phyloP scores from a whole-genome alignment of 495 filamentous ascomycete species.

The Neurospora sp. region DNA sequence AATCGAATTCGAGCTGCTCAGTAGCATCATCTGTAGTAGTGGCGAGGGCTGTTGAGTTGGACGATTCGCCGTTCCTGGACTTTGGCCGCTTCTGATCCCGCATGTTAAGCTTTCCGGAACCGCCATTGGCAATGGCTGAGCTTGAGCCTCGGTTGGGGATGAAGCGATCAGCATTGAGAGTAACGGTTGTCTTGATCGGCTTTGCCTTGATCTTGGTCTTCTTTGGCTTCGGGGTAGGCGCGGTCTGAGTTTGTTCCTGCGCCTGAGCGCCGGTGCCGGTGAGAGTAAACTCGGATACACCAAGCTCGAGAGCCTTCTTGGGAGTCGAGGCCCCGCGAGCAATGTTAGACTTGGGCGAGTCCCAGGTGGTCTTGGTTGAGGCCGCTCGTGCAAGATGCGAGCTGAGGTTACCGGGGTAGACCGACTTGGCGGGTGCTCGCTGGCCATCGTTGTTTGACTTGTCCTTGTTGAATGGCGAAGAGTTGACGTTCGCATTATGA shows the following conservation, averaged over 20 bases:
- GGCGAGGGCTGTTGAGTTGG: conserved; percentile 51
- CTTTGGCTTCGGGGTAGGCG: conserved; percentile 54
- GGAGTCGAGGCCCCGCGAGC: conserved; percentile 56
- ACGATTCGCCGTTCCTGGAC: conserved; percentile 55
- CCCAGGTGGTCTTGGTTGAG: conserved; percentile 50
- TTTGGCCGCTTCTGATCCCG: conserved; percentile 58
- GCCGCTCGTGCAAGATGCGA: conserved; percentile 63
- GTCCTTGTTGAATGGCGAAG: conserved; percentile 74
- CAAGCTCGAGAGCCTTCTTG: conserved; percentile 75
- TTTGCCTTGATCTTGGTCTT: conserved; percentile 53
- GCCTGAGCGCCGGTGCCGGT: conserved; percentile 58
- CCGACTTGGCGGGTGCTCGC: conserved; percentile 49
- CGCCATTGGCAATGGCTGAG: conserved; percentile 73
- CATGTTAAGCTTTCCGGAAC: conserved; percentile 66
- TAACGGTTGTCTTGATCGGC: conserved; percentile 68
- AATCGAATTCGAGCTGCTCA: conserved; percentile 19
- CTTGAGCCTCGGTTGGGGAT: conserved; percentile 87
- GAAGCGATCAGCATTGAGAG: conserved; percentile 86
- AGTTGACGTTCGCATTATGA: conserved; percentile 41
- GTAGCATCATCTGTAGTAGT: conserved; percentile 68
- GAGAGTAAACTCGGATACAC: conserved; percentile 85
- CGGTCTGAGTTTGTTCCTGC: conserved; percentile 46
- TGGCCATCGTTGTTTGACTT: conserved; percentile 42
- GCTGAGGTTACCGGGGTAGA: conserved; percentile 59
- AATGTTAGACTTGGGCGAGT: conserved; percentile 93